A percentile compares a stretch with the other conserved stretches of the same genome.
Conservation (phyloP, 2,329 filamentous ascomycete genomes). For the Aureobasidium sp. region DNA sequence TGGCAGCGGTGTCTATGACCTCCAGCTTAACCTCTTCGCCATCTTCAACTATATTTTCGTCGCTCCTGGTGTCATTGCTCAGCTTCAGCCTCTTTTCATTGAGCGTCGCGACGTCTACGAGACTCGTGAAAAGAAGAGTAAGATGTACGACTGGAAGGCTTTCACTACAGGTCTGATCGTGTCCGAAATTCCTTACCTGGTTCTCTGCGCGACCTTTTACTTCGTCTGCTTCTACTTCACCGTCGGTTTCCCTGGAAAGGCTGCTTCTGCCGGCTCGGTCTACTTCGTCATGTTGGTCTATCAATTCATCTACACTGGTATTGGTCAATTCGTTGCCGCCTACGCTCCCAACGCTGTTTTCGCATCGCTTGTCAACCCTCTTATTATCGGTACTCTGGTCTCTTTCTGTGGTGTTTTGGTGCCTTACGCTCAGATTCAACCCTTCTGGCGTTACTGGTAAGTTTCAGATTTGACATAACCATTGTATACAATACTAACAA, state of each 20-base stretch:
- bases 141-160: slow-evolving; percentile 66
- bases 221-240: slow-evolving; percentile 34
- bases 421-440: slow-evolving; percentile 27
- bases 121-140: slow-evolving; percentile 54
- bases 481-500: neutral
- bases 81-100: slow-evolving; percentile 54
- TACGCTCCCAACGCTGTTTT: slow-evolving; percentile 38
- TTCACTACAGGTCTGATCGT: slow-evolving; percentile 65
- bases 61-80: slow-evolving; percentile 43
- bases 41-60: slow-evolving; percentile 32
- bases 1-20: slow-evolving; percentile 26
- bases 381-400: slow-evolving; percentile 28
- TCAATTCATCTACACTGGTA: slow-evolving; percentile 46
- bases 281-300: slow-evolving; percentile 45
- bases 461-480: too few species aligned
- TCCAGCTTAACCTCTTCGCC: slow-evolving; percentile 31
- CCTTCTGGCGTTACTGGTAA: slow-evolving; percentile 34
- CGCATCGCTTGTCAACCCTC: slow-evolving; percentile 39
- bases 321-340: slow-evolving; percentile 52
- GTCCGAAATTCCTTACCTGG: slow-evolving; percentile 62
- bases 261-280: slow-evolving; percentile 41
- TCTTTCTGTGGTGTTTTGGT: slow-evolving; percentile 32
- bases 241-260: slow-evolving; percentile 35
- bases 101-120: slow-evolving; percentile 54
- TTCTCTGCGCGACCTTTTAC: slow-evolving; percentile 53